Base-by-base conservation (phyloP, 1,284 basidiomycete species). In the Polyporus tsugae region DNA sequence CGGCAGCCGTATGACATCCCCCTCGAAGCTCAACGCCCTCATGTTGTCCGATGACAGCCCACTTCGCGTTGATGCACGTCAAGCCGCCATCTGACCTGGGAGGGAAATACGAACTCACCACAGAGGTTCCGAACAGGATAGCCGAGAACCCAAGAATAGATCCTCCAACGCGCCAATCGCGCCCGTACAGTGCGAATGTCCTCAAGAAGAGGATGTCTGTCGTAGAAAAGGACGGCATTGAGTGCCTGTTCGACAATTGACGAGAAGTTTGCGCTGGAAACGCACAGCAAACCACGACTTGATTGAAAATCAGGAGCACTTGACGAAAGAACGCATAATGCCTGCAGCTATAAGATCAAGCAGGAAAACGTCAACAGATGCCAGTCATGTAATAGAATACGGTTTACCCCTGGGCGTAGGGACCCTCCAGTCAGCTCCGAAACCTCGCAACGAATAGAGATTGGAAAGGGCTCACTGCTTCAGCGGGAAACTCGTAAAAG, bases 241-340 rank as follows among this genome's bases (percentile, higher is more conserved):
- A 70, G 63, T n/a, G 60, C 33, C 5, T 33, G 7, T 19, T 11
- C 4, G 59, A 25, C n/a, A 10, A 55, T 2, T 35, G 13, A 46
- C 19, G 11, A 29, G 13, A 38, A 57, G 19, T 25, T 53, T 33
- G 4, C 22, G 3, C 17, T 22, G 35, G 11, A 29, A 29, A 67
- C 78, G 49, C 64, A 78, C 78, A 65, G 62, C 73, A 75, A 25
- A 79, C 78, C 11, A 79, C 70, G 22, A 78, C 72, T 65, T 79
- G 77, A 33, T 75, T 74, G 33, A 70, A 63, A 52, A 79, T 73
- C 58, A 79, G 42, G 35, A 75, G 72, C 9, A 77, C 39, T 61
- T 78, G 76, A 15, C 78, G 74, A 62, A 76, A 79, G 53, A 78
- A 73, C 11, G 74, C 73, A 60, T 78, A 78, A 17, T 70, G 70